Percentiles rank a stretch among this genome's conserved stretches.
Conservation (phyloP, 805 yeast species). For the Metschnikowia aberdeeniae region DNA sequence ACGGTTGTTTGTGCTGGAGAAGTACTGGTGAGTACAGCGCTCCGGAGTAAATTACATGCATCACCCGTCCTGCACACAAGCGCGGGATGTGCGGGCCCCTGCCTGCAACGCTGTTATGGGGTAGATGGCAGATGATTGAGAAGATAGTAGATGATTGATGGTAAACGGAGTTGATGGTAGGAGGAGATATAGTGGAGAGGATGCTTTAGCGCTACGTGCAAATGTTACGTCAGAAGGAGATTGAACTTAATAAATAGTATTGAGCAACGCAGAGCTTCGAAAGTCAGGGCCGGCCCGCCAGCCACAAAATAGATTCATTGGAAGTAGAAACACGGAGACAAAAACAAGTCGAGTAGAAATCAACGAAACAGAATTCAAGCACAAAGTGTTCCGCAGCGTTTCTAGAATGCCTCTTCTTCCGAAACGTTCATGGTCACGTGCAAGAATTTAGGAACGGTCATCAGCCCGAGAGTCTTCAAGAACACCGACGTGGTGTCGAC, state of each 20-base stretch:
- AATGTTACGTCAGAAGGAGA: too few relatives aligned
- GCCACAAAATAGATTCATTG: not conserved
- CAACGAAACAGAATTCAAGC: too few relatives aligned
- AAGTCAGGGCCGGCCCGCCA: not conserved
- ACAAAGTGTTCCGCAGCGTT: too few relatives aligned
- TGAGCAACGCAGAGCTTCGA: not conserved
- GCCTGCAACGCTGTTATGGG: not conserved
- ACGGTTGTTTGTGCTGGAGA: not conserved
- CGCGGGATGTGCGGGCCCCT: not conserved
- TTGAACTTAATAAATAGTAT: too few relatives aligned
- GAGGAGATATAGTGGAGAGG: too few relatives aligned
- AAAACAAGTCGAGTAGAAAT: too few relatives aligned
- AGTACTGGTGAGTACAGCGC: not conserved
- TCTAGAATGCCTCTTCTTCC: not conserved
- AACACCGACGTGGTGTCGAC: not conserved
- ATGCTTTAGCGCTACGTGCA: too few relatives aligned
- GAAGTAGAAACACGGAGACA: too few relatives aligned
- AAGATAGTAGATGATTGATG: too few relatives aligned
- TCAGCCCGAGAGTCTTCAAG: not conserved
- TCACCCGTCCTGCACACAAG: not conserved
- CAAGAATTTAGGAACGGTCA: not conserved
- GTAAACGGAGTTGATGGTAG: too few relatives aligned
- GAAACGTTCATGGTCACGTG: not conserved
- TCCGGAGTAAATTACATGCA: conserved; percentile 2
- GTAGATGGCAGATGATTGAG: too few relatives aligned